Evolutionary conservation across 1,139 yeast species (phyloP), one percentile per base, ranked within the genome.

Genomic region (Saccharomycopsis hybrid): DNA sequence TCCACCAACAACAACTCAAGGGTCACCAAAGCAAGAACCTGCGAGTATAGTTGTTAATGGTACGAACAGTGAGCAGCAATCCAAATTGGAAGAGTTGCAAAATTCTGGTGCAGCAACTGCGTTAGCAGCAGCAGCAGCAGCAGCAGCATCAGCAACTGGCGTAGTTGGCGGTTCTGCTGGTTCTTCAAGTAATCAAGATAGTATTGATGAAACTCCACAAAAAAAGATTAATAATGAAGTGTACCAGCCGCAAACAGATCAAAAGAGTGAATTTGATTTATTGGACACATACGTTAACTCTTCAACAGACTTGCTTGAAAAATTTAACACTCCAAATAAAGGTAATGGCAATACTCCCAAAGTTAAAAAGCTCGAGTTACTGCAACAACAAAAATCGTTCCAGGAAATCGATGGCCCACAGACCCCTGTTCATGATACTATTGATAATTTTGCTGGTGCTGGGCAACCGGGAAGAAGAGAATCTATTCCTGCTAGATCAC

Each of bases 81-180:
- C 13, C 7, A 24, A 40, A 8, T 11, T 35, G 32, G 42, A 40
- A 25, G 41, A 48, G 25, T 5, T 39, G 2, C 40, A 29, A 29
- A 37, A 32, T 18, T 7, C 30, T 5, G 51, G 44, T 1, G 43
- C 37, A 5, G 30, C 46, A n/a, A 37, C 50, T 32, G 52, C 47
- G 36, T 30, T 39, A 4, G 28, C 33, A 5, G n/a, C n/a, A n/a
- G n/a, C n/a, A n/a, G n/a, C n/a, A n/a, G 52, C 52, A 18, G 57
- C 56, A 36, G 56, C 55, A 8, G 57, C 56, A 18, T 48, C 54
- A 31, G 57, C 55, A 11, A 57, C 56, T 27, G 51, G 57, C 4
- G 54, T 43, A 13, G 54, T 52, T 30, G 55, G 39, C n/a, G n/a
- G n/a, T n/a, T n/a, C n/a, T n/a, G n/a, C n/a, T n/a, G n/a, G n/a